Percentiles rank a stretch among this genome's conserved stretches.
phyloP scores from a whole-genome alignment of 1,284 basidiomycete genomes.

The Pterulicium gracile region DNA sequence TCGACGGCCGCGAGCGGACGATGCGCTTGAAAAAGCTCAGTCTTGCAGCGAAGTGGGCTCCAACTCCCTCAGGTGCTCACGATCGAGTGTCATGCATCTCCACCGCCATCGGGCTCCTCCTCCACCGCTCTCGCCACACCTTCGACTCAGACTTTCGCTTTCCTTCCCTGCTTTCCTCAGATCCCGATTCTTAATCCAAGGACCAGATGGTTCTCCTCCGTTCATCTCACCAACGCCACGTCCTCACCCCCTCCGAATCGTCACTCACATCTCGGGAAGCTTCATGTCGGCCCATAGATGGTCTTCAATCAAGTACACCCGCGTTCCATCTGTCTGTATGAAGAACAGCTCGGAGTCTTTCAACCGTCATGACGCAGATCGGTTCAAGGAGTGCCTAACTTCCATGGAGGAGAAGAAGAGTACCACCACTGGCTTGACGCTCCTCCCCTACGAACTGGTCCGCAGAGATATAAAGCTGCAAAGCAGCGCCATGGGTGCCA shows the following conservation, averaged over 20 bases:
- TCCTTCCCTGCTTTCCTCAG: slow-evolving; percentile 18
- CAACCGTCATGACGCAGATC: slow-evolving; percentile 40
- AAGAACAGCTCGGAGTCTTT: slow-evolving; percentile 40
- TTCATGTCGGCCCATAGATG: slow-evolving; percentile 53
- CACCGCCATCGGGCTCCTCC: slow-evolving; percentile 45
- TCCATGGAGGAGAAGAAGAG: slow-evolving; percentile 42
- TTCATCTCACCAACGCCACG: slow-evolving; percentile 39
- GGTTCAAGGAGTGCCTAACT: slow-evolving; percentile 46
- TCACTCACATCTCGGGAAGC: slow-evolving; percentile 38
- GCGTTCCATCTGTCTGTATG: slow-evolving; percentile 55
- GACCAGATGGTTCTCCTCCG: slow-evolving; percentile 30
- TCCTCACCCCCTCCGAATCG: slow-evolving; percentile 46
- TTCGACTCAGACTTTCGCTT: slow-evolving; percentile 12
- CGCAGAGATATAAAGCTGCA: too few relatives aligned
- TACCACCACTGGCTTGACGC: slow-evolving; percentile 47
- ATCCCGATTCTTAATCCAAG: too few relatives aligned
- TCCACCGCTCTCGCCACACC: slow-evolving; percentile 26
- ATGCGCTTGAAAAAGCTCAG: slow-evolving; percentile 33
- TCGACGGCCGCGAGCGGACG: slow-evolving; percentile 19
- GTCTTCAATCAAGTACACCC: slow-evolving; percentile 39
- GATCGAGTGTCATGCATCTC: slow-evolving; percentile 54
- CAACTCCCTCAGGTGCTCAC: slow-evolving; percentile 43
- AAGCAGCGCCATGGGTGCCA: too few relatives aligned
- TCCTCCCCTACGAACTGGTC: slow-evolving; percentile 50
- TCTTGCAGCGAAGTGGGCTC: slow-evolving; percentile 62